Percentiles rank a stretch among this genome's conserved stretches.
Conservation (phyloP, 139 green algal species). For the Chlamydomonas sp. region DNA sequence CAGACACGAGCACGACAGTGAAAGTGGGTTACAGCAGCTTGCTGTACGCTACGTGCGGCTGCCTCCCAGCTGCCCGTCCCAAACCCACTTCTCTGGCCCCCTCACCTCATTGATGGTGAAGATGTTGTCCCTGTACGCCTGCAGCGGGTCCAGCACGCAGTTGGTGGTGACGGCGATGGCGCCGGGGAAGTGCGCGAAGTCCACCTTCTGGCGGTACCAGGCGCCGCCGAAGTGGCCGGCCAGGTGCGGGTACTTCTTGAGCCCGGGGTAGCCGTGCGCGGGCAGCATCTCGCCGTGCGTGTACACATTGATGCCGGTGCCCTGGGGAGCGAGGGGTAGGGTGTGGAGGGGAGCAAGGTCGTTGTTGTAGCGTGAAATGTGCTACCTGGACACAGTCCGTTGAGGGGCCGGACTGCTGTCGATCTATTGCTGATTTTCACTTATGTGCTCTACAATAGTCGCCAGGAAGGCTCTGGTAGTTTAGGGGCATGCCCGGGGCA, state of each 20-base stretch:
- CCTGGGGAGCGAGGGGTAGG: constrained; percentile 27
- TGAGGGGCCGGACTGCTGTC: too few species aligned
- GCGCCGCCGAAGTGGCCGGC: constrained; percentile 72
- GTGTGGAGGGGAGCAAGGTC: too few species aligned
- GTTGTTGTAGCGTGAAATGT: too few species aligned
- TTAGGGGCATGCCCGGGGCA: too few species aligned
- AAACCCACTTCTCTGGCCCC: neutral
- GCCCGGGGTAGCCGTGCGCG: constrained; percentile 75
- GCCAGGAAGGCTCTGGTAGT: too few species aligned
- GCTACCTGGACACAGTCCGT: too few species aligned
- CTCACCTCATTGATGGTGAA: constrained; percentile 78
- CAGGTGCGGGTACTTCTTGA: constrained; percentile 69
- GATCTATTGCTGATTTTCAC: too few species aligned
- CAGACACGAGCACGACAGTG: too few species aligned
- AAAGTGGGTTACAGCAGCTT: too few species aligned
- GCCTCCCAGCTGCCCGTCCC: too few species aligned
- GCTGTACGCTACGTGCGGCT: too few species aligned
- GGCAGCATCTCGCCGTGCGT: constrained; percentile 84
- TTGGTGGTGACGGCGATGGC: constrained; percentile 81
- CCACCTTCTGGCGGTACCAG: constrained; percentile 74
- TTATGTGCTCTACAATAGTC: too few species aligned
- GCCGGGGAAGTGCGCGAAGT: constrained; percentile 71
- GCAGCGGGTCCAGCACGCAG: constrained; percentile 76
- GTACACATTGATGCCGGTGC: constrained; percentile 80
- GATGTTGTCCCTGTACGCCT: constrained; percentile 63